A percentile compares a stretch with the other conserved stretches of the same genome.
These are phyloP conservation scores for Diaporthe sp. DNA, from an alignment of 2,329 filamentous ascomycete genomes.

Conservation along the genomic window DNA sequence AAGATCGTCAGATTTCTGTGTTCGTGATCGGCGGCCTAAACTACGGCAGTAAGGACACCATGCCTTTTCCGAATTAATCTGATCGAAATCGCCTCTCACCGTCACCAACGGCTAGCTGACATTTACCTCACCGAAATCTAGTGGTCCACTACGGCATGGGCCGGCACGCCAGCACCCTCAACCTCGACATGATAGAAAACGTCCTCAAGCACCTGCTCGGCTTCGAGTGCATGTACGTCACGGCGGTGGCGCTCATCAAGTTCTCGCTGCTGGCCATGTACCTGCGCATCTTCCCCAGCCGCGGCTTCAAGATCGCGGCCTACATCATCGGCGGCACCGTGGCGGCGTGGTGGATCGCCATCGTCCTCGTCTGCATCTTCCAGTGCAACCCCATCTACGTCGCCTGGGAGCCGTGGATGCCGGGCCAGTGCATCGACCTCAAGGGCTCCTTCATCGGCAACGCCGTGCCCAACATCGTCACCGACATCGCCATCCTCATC, in stretches of 20 bases:
- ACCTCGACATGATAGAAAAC: constrained; percentile 41
- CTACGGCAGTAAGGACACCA: constrained; percentile 39
- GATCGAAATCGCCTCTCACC: too few relatives aligned
- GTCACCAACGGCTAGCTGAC: neutral
- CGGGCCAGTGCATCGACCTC: constrained; percentile 56
- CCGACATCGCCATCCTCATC: constrained; percentile 53
- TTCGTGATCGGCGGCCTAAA: constrained; percentile 41
- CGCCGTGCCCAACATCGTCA: constrained; percentile 58
- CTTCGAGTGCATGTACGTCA: constrained; percentile 43
- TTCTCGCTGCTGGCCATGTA: constrained; percentile 48
- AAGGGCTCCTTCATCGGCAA: constrained; percentile 59
- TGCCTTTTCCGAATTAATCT: neutral
- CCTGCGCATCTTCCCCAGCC: constrained; percentile 47
- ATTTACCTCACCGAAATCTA: neutral
- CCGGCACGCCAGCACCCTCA: constrained; percentile 29
- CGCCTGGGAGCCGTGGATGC: constrained; percentile 51
- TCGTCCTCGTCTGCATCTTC: constrained; percentile 47
- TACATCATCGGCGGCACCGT: constrained; percentile 41
- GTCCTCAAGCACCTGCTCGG: constrained; percentile 43
- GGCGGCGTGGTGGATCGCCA: constrained; percentile 46
- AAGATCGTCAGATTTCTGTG: constrained; percentile 28
- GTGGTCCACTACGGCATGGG: constrained; percentile 43
- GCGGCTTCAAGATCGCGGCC: constrained; percentile 42
- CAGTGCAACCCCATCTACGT: constrained; percentile 57
- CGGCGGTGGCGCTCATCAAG: constrained; percentile 43